Evolutionary conservation across 306 rosid species (phyloP), one percentile per base, ranked within the genome.

Genomic region (Trifolium fragiferum): DNA sequence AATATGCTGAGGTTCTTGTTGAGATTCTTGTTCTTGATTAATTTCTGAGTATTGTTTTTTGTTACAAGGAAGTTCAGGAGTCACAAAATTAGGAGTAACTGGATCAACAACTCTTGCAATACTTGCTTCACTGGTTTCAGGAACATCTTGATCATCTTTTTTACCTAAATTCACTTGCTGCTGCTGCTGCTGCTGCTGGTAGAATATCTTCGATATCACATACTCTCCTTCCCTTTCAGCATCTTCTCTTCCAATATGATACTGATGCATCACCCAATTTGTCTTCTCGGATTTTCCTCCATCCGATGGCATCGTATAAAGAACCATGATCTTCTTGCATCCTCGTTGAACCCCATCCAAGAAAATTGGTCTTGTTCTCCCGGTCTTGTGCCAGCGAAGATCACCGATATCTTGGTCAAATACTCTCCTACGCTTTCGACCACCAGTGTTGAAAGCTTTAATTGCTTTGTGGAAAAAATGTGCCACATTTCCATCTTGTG

Each of bases 321-420:
- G 89, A 83, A 93, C 98, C 97, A 93, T 82, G 71, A 93, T 85
- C 78, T 93, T 93, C 83, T 90, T 90, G 51, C 90, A 90, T 37
- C 95, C 98, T 76, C 27, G 77, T 44, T 83, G 90, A 73, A 84
- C 71, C 53, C 93, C 92, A 35, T 84, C 75, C 70, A 93, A 51
- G 51, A 78, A 35, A 54, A 93, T 88, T 1, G 90, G 86, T 73
- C 89, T 90, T 30, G 98, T 93, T 72, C 16, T 86, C 44, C 95
- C 98, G n/a, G 97, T 90, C 85, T 90, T 90, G 83, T 93, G 96
- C 98, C 96, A 93, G 63, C 95, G 93, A 61, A 89, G 88, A 64
- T 84, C 93, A 49, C 96, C 87, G 37, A 50, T 72, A 79, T 87
- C 98, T 68, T 72, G 89, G 53, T 66, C 83, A 41, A 27, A 66